Base-by-base conservation (phyloP, 805 yeast species). In the Myxozyma mucilagina region DNA sequence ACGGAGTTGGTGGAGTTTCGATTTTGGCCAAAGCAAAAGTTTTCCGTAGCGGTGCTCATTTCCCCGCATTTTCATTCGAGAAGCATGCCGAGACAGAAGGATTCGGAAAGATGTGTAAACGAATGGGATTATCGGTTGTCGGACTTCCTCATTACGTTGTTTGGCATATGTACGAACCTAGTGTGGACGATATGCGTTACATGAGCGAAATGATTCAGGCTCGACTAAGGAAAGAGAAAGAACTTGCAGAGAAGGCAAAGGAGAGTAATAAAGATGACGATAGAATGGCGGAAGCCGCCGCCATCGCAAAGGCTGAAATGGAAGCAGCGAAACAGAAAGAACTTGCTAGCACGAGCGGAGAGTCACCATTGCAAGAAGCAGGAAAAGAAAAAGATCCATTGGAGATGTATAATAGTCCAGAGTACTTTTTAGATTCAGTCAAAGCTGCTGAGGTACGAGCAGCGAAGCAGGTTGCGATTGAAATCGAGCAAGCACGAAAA, bases 51-150 rank as follows among this genome's bases (percentile, higher is more conserved):
- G 99, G 99, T 14, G 86, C 96, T 3, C 96, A 91, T 76, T 93
- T 92, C 82, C 98, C 99, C 11, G 98, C 97, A 0, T 93, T 93
- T 73, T 89, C 97, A 42, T 93, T 90, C 75, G 90, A 90, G 74
- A 90, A 89, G 69, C 98, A 94, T 73, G 99, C 98, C 4, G 99
- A 93, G 73, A 93, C 98, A 1, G 98, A 94, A 75, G 98, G 96
- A 0, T 93, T 94, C 74, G 99, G 71, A 18, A 68, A 68, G 89
- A 80, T 93, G 79, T 84, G 90, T 68, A 86, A 89, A 67, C 79
- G 87, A 64, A 90, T 93, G 96, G 92, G 93, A 4, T 89, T 82
- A 73, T 80, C 86, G 29, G 97, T 93, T 29, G 81, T 87, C 63
- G 98, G 98, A 0, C 80, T 93, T 68, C 96, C 97, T 11, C 97